Base-by-base conservation (phyloP, 257 asterid species). In the Ligustrum vulgare region DNA sequence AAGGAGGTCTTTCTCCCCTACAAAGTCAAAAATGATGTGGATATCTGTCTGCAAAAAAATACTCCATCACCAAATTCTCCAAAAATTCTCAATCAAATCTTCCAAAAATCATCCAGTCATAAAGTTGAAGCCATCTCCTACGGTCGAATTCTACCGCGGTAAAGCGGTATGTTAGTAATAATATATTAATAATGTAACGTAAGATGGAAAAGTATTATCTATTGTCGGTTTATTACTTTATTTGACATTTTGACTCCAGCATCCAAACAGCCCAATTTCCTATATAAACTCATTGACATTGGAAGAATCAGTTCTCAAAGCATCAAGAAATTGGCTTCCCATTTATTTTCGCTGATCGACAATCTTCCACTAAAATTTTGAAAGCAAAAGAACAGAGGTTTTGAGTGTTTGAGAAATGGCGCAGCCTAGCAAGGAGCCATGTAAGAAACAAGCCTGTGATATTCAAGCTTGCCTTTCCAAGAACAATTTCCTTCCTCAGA, bases 401-500 rank as follows among this genome's bases (percentile, higher is more conserved):
- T 39, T 2, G 73, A 28, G 68, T 8, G 60, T 2, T 16, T 31
- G 20, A 45, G 69, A 70, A 39, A 94, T 94, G 99, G 88, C 83
- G 82, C 97, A 86, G 84, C 84, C 91, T 20, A 89, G 89, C 84
- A 92, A 92, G 81, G 99, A 94, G 82, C 96, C 99, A 0, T 94
- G 99, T 67, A 94, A 94, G 88, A 92, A 91, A 80, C 82, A 94
- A 79, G 99, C 97, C 36, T 94, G 99, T 80, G 91, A 92, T 67
- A 94, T 94, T 82, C 99, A 94, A 82, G 88, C 97, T 33, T 94
- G 99, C 70, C 99, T 92, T 71, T 88, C 99, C 87, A 94, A 92
- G 92, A 94, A 92, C 92, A 94, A 94, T 89, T 94, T 94, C 86
- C 88, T 77, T 64, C 37, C 98, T 3, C 93, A 91, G 33, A 94